Conservation (phyloP, 805 yeast genomes). For the Saccharomycopsis olivae region DNA sequence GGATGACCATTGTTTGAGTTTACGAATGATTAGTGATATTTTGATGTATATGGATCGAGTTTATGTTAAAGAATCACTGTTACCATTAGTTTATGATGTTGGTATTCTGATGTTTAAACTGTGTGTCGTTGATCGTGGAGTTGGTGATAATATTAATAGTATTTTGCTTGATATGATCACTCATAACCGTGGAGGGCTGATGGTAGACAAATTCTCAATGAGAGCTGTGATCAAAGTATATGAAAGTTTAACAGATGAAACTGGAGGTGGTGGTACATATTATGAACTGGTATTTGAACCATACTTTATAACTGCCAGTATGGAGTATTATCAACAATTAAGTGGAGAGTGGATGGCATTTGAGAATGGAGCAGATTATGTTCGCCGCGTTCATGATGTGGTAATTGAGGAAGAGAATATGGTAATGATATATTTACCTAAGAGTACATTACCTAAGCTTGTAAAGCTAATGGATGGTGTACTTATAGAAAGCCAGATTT, state of each 20-base stretch:
- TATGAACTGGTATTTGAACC: slow-evolving; percentile 63
- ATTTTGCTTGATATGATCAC: slow-evolving; percentile 46
- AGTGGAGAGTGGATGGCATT: slow-evolving; percentile 34
- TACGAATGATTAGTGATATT: slow-evolving; percentile 75
- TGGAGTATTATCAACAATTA: slow-evolving; percentile 39
- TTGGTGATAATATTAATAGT: slow-evolving; percentile 41
- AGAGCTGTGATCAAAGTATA: slow-evolving; percentile 60
- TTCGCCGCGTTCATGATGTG: slow-evolving; percentile 40
- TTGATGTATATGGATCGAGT: slow-evolving; percentile 82
- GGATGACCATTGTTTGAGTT: slow-evolving; percentile 61
- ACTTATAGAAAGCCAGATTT: slow-evolving; percentile 44
- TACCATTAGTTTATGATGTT: slow-evolving; percentile 58
- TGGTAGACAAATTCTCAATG: slow-evolving; percentile 46
- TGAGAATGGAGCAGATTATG: slow-evolving; percentile 43
- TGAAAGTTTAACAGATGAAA: slow-evolving; percentile 28
- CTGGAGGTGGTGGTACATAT: slow-evolving; percentile 36
- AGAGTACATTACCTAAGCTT: slow-evolving; percentile 42
- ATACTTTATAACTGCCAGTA: slow-evolving; percentile 41
- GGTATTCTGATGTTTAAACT: slow-evolving; percentile 63
- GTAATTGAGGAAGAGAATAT: slow-evolving; percentile 55
- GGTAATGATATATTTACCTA: slow-evolving; percentile 42
- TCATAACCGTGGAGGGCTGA: slow-evolving; percentile 44
- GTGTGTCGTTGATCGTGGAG: slow-evolving; percentile 40
- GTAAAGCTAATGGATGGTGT: slow-evolving; percentile 46
- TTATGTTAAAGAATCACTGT: slow-evolving; percentile 58